These are phyloP conservation scores for Kingdonia uniflora DNA, from an alignment of 164 flowering plant species.

Conservation along the genomic window DNA sequence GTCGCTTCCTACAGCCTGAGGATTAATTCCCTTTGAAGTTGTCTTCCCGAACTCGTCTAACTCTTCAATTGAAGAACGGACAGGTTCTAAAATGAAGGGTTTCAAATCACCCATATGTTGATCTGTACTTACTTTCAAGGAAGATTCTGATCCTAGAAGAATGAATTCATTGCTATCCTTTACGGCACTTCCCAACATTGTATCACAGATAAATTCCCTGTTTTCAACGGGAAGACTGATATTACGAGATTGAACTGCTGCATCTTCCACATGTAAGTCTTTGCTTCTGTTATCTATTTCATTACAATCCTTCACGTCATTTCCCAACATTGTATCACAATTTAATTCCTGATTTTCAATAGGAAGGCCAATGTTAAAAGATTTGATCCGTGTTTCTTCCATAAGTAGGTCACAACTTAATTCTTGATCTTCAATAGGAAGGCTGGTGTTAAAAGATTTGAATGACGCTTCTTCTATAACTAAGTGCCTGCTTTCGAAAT, in stretches of 20 bases:
- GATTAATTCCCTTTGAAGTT: constrained; percentile 1
- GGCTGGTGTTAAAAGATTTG: no score
- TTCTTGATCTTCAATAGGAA: no score
- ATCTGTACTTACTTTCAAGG: constrained; percentile 8
- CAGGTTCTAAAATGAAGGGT: constrained; percentile 1
- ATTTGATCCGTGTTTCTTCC: constrained; percentile 8
- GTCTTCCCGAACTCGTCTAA: constrained; percentile 5
- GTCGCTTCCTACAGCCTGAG: neutral
- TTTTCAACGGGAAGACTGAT: constrained; percentile 6
- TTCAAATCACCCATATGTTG: constrained; percentile 5
- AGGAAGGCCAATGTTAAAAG: no score
- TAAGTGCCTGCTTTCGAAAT: no score
- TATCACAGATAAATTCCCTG: neutral
- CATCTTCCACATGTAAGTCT: constrained; percentile 8
- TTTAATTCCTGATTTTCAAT: no score
- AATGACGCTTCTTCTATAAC: no score
- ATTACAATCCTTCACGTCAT: constrained; percentile 2
- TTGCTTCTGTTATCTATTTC: no score
- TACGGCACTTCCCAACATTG: neutral
- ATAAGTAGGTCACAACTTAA: no score
- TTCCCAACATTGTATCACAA: neutral
- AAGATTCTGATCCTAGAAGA: constrained; percentile 11
- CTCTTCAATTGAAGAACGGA: constrained; percentile 8
- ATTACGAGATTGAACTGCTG: constrained; percentile 5
- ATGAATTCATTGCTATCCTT: constrained; percentile 4